These are phyloP conservation scores for Hymenoscyphus fructigenus DNA, from an alignment of 2,329 filamentous ascomycete species.

Conservation along the genomic window DNA sequence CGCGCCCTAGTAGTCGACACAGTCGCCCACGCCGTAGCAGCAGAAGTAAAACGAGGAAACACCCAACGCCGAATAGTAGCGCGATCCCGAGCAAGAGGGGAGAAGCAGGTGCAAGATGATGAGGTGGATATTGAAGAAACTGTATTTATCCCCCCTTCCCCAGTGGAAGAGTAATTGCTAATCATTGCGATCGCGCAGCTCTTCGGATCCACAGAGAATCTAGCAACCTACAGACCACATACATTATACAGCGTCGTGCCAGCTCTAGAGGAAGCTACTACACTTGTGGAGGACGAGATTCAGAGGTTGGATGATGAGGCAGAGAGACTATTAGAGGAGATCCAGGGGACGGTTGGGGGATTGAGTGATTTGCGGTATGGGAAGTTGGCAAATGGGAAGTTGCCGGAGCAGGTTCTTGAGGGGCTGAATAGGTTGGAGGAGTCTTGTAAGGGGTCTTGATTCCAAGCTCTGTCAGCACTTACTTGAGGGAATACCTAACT, in stretches of 20 bases:
- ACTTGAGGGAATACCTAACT: too few species aligned
- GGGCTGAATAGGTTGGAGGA: slow-evolving; percentile 61
- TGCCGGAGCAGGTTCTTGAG: slow-evolving; percentile 66
- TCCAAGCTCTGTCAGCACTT: too few species aligned
- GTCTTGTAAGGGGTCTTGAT: slow-evolving; percentile 26
- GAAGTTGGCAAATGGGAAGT: slow-evolving; percentile 62
- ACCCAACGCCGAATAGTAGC: slow-evolving; percentile 58
- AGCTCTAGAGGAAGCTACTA: slow-evolving; percentile 66
- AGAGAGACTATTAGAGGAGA: slow-evolving; percentile 54
- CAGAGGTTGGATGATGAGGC: slow-evolving; percentile 64
- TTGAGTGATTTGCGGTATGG: slow-evolving; percentile 84
- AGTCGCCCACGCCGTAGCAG: slow-evolving; percentile 63
- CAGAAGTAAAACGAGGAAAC: slow-evolving; percentile 62
- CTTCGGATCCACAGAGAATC: slow-evolving; percentile 51
- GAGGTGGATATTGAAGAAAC: slow-evolving; percentile 63
- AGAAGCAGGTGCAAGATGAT: slow-evolving; percentile 57
- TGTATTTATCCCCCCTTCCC: slow-evolving; percentile 40
- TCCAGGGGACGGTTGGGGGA: slow-evolving; percentile 66
- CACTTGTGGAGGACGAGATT: slow-evolving; percentile 68
- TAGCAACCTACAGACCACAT: slow-evolving; percentile 53
- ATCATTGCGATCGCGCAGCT: slow-evolving; percentile 46
- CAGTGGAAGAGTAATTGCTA: too few species aligned
- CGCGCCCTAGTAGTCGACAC: slow-evolving; percentile 67
- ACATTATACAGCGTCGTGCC: slow-evolving; percentile 63
- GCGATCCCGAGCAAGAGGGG: slow-evolving; percentile 51